phyloP scores from a whole-genome alignment of 306 rosid species.

The Acacia confusa region DNA sequence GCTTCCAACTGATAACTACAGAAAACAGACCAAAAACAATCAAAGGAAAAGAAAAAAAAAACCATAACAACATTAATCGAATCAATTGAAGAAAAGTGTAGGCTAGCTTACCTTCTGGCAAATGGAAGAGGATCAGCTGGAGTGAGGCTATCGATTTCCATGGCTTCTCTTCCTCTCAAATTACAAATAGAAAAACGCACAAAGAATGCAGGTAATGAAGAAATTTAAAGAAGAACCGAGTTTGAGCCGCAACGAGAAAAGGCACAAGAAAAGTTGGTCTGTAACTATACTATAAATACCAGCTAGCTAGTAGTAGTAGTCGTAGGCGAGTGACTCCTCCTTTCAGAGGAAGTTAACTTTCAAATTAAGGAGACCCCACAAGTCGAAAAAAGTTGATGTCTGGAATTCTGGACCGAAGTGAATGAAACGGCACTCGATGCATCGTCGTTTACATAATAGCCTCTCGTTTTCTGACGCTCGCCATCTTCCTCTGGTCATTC shows the following conservation, averaged over 20 bases:
- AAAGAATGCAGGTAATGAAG: neutral
- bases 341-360: neutral
- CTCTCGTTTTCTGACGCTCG: neutral
- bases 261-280: no score
- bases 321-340: neutral
- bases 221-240: neutral
- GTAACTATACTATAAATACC: neutral
- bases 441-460: neutral
- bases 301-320: no score
- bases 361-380: neutral
- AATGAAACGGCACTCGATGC: neutral
- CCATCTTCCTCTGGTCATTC: neutral
- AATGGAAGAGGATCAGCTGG: conserved; percentile 54
- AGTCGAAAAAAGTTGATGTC: neutral
- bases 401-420: neutral
- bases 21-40: neutral
- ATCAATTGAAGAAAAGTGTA: neutral
- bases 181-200: neutral
- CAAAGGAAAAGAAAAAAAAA: neutral
- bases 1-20: conserved; percentile 88
- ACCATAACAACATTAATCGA: neutral
- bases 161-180: neutral
- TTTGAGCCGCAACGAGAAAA: neutral
- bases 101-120: conserved; percentile 75
- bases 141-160: conserved; percentile 36